Evolutionary conservation across 2,329 filamentous ascomycete genomes (phyloP), one percentile per base, ranked within the genome.

Genomic region (Colletotrichum sp.): DNA sequence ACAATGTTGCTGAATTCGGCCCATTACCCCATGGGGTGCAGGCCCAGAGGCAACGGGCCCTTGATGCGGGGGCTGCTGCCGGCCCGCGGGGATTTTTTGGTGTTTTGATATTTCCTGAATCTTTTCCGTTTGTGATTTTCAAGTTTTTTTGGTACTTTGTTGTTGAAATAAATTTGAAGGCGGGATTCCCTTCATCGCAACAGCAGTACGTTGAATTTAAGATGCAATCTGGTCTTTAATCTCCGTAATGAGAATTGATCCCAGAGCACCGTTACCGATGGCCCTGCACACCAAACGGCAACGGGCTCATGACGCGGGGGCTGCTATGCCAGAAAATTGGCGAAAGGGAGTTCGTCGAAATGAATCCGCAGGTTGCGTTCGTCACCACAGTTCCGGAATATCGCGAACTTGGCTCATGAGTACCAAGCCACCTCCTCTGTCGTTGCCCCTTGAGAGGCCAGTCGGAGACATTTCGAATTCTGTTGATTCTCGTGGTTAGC

Each of bases 381-480:
- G 39, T 48, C 10, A n/a, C 39, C 18, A 48, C 5, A 48, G 18
- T n/a, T 48, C 18, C 39, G 9, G 9, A n/a, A 48, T n/a, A 48
- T 48, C 5, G 39, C 39, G 39, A 21, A 48, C 1, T n/a, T 1
- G 18, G 39, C 18, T 48, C 0, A 48, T 48, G 18, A 0, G 1
- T n/a, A 12, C 9, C 39, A 48, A 48, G 39, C 9, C 39, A n/a
- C 9, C 18, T 48, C 9, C 9, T n/a, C 39, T n/a, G 0, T 48
- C 39, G 18, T 48, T 48, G 39, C 9, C 18, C 39, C 39, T n/a
- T n/a, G 43, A 21, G 10, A 52, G 12, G 43, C 43, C n/a, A 21
- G n/a, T 21, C 43, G 43, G 43, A 2, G 7, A 13, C 43, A 21
- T 7, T 13, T 21, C 43, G n/a, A 48, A 48, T 52, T 52, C 43